phyloP scores from a whole-genome alignment of 257 asterid genomes.

The Solanum chaucha region DNA sequence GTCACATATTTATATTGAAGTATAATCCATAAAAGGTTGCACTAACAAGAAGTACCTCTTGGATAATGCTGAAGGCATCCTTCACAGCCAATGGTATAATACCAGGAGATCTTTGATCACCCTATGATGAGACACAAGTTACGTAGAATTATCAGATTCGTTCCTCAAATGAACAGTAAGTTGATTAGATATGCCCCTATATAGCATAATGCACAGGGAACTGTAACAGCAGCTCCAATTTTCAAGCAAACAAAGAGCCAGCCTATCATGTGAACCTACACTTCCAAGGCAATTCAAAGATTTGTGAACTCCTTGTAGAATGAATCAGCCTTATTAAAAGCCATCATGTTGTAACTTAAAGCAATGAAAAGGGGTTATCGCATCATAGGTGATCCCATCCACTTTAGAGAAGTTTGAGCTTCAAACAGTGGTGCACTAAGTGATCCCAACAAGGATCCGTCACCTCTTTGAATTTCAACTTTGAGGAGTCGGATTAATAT shows the following conservation, averaged over 20 bases:
- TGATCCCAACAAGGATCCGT: not conserved
- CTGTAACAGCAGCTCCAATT: not conserved
- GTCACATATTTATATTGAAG: conserved; percentile 1
- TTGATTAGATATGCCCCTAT: not conserved
- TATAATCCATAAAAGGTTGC: conserved; percentile 16
- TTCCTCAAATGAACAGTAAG: not conserved
- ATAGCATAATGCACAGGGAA: not conserved
- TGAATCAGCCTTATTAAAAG: not conserved
- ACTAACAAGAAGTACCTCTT: conserved; percentile 66
- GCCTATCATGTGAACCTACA: not conserved
- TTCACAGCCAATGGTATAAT: conserved; percentile 96
- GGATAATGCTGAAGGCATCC: conserved; percentile 95
- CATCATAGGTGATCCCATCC: not conserved
- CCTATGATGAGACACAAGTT: conserved; percentile 33
- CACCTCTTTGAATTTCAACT: not conserved
- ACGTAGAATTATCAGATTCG: not conserved
- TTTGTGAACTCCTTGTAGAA: not conserved
- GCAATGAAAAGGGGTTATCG: not conserved
- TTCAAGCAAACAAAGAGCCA: not conserved
- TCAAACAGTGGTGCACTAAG: not conserved
- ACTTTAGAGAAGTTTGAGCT: not conserved
- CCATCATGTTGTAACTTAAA: not conserved
- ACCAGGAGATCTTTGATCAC: conserved; percentile 99
- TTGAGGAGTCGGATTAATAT: not conserved
- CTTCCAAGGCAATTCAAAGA: not conserved